A percentile compares a stretch with the other conserved stretches of the same genome.
phyloP scores from a whole-genome alignment of 306 rosid species.

The Lablab purpureus region DNA sequence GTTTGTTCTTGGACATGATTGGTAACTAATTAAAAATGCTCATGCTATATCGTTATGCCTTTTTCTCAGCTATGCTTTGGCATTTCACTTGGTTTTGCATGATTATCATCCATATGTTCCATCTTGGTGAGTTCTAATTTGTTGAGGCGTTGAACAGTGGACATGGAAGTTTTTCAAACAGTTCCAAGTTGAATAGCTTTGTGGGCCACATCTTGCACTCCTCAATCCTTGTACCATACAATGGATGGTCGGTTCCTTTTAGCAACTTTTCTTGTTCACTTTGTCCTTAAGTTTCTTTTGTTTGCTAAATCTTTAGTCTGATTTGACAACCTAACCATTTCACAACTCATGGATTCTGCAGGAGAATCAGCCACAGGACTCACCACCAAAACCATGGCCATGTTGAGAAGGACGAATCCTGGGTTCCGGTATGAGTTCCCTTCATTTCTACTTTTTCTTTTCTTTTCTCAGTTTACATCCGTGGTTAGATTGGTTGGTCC shows the following conservation, averaged over 20 bases:
- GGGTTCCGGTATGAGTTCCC: conserved; percentile 84
- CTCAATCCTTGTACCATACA: conserved; percentile 84
- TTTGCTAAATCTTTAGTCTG: conserved; percentile 7
- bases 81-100: neutral
- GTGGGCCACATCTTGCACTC: conserved; percentile 96
- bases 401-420: conserved; percentile 93
- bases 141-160: conserved; percentile 63
- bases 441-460: neutral
- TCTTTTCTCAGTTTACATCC: neutral
- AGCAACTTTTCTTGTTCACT: neutral
- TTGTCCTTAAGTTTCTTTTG: neutral
- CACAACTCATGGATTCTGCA: conserved; percentile 34
- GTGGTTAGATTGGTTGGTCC: neutral
- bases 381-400: conserved; percentile 99
- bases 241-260: conserved; percentile 77
- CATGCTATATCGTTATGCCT: neutral
- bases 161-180: conserved; percentile 97
- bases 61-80: neutral
- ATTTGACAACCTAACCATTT: conserved; percentile 1
- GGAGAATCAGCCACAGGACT: conserved; percentile 97
- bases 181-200: conserved; percentile 54
- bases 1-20: conserved; percentile 96
- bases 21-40: conserved; percentile 50
- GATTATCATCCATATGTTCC: neutral
- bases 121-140: neutral